phyloP scores from a whole-genome alignment of 179 eudicot genomes.

The Spinacia oleracea region DNA sequence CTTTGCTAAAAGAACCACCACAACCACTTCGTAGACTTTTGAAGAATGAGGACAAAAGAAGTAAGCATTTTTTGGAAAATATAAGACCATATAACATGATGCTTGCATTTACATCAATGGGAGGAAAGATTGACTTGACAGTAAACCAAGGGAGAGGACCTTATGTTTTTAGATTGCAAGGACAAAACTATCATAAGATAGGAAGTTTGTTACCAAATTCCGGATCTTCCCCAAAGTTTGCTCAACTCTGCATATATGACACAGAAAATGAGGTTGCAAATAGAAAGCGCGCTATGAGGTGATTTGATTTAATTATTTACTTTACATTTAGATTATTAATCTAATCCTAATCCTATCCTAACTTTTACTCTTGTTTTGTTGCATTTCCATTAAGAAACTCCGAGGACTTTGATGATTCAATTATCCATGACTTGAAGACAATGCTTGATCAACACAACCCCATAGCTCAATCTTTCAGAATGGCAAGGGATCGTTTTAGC shows the following conservation, averaged over 20 bases:
- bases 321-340: no score
- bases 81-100: conserved; percentile 2
- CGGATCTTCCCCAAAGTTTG: neutral
- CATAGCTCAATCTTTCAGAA: no score
- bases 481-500: no score
- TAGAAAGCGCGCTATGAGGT: neutral
- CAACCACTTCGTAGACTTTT: no score
- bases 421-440: no score
- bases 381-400: neutral
- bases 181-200: neutral
- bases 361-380: neutral
- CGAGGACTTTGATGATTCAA: no score
- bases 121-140: neutral
- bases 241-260: conserved; percentile 24
- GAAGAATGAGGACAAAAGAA: neutral
- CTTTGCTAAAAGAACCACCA: no score
- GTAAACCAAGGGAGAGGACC: conserved; percentile 7
- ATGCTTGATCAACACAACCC: no score
- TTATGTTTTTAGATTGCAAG: neutral
- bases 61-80: conserved; percentile 1
- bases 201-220: conserved; percentile 14
- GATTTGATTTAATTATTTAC: no score
- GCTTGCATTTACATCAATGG: conserved; percentile 12
- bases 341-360: neutral
- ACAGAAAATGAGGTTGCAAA: conserved; percentile 20